phyloP scores from a whole-genome alignment of 352 stramenopile genomes.

The Blastocystis sp. region DNA sequence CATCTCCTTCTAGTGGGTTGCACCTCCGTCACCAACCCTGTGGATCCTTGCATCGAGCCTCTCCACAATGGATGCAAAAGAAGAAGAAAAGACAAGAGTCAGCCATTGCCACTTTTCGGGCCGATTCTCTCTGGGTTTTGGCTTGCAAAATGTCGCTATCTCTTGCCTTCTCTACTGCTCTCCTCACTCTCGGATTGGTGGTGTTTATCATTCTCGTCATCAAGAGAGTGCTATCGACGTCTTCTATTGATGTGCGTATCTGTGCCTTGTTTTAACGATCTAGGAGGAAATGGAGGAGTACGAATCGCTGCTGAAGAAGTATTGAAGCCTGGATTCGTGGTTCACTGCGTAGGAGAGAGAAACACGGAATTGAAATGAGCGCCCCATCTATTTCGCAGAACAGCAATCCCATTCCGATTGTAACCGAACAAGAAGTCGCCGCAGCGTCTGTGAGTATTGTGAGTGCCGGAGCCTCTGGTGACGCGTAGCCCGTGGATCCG shows the following conservation, averaged over 20 bases:
- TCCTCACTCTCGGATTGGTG: conserved; percentile 19
- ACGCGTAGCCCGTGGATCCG: neutral
- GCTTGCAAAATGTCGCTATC: neutral
- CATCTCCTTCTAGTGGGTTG: neutral
- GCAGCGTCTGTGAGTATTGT: conserved; percentile 16
- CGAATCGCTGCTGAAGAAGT: conserved; percentile 39
- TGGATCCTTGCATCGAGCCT: neutral
- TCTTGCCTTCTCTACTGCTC: neutral
- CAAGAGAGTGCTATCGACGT: neutral
- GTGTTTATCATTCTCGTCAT: neutral
- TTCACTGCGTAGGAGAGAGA: conserved; percentile 42
- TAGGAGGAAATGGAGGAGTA: conserved; percentile 57
- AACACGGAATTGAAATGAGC: conserved; percentile 13
- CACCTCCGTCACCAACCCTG: too few relatives aligned
- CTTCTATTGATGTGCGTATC: conserved; percentile 35
- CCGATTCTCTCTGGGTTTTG: neutral
- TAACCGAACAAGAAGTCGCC: neutral
- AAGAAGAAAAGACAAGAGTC: neutral
- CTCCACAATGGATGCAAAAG: neutral
- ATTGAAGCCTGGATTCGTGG: neutral
- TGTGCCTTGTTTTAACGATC: neutral
- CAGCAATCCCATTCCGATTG: conserved; percentile 21
- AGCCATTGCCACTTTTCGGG: neutral
- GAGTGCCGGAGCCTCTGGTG: neutral
- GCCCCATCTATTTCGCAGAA: neutral